Conservation (phyloP, 1,284 basidiomycete genomes). For the Trichosporon faecale region DNA sequence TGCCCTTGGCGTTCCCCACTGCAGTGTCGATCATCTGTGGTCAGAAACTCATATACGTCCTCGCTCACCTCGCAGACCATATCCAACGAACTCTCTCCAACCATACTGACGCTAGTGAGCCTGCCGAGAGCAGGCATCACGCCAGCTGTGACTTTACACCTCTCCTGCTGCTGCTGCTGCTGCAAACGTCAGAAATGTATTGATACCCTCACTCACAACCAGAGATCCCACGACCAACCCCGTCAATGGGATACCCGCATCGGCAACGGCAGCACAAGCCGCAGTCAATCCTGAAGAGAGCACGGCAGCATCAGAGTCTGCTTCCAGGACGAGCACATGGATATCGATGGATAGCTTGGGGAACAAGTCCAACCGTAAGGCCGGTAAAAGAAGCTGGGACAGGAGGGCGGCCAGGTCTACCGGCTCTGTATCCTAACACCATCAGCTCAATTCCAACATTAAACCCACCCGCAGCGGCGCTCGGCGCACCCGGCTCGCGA, state of each 20-base stretch:
- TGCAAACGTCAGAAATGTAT: background rate
- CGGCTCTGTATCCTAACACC: slow-evolving; percentile 82
- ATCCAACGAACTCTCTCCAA: slow-evolving; percentile 57
- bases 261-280: slow-evolving; percentile 75
- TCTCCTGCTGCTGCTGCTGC: background rate
- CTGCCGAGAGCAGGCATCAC: slow-evolving; percentile 85
- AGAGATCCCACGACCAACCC: slow-evolving; percentile 47
- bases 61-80: slow-evolving; percentile 36
- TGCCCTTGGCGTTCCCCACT: slow-evolving; percentile 27
- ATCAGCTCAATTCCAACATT: background rate
- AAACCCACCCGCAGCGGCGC: slow-evolving; percentile 77
- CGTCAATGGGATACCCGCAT: slow-evolving; percentile 49
- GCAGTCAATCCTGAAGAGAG: slow-evolving; percentile 80
- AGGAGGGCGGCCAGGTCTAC: slow-evolving; percentile 75
- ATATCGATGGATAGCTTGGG: slow-evolving; percentile 94
- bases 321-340: slow-evolving; percentile 85
- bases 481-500: slow-evolving; percentile 71
- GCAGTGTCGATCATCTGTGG: slow-evolving; percentile 39
- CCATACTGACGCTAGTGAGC: slow-evolving; percentile 75
- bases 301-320: slow-evolving; percentile 79
- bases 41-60: background rate
- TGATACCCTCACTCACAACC: slow-evolving; percentile 18
- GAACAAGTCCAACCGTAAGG: slow-evolving; percentile 80
- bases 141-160: slow-evolving; percentile 60
- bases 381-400: slow-evolving; percentile 79